Conservation (phyloP, 345 rosid genomes). For the Camelina sativa region DNA sequence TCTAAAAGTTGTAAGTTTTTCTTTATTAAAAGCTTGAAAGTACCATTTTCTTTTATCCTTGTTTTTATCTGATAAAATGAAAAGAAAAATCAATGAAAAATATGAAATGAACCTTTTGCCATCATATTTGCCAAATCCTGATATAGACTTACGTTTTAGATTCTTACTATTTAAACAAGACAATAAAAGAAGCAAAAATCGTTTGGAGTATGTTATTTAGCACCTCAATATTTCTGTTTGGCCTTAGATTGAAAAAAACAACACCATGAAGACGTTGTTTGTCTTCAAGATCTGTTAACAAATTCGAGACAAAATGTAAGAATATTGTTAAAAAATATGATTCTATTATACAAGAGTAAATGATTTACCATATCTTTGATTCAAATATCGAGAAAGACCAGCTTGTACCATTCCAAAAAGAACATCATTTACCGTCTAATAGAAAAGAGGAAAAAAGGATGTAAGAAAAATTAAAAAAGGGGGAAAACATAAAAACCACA, state of each 20-base stretch:
- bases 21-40: too few species aligned
- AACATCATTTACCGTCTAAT: conserved; percentile 56
- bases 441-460: not conserved
- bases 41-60: too few species aligned
- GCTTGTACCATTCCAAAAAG: conserved; percentile 63
- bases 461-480: not conserved
- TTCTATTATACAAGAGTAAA: not conserved
- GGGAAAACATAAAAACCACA: not conserved
- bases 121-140: conserved; percentile 56
- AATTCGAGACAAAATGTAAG: not conserved
- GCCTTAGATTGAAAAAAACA: conserved; percentile 56
- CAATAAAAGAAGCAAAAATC: not conserved
- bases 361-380: conserved; percentile 54
- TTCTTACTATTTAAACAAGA: not conserved
- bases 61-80: too few species aligned
- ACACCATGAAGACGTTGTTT: conserved; percentile 46
- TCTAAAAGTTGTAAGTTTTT: too few species aligned
- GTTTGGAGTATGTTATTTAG: not conserved
- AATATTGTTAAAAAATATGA: not conserved
- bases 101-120: too few species aligned
- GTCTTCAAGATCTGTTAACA: conserved; percentile 36
- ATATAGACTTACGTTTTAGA: not conserved
- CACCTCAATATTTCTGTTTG: conserved; percentile 59
- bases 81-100: too few species aligned
- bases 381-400: conserved; percentile 60